Conservation (phyloP, 768 basidiomycete species). For the Pleurotus salmoneostramineus region DNA sequence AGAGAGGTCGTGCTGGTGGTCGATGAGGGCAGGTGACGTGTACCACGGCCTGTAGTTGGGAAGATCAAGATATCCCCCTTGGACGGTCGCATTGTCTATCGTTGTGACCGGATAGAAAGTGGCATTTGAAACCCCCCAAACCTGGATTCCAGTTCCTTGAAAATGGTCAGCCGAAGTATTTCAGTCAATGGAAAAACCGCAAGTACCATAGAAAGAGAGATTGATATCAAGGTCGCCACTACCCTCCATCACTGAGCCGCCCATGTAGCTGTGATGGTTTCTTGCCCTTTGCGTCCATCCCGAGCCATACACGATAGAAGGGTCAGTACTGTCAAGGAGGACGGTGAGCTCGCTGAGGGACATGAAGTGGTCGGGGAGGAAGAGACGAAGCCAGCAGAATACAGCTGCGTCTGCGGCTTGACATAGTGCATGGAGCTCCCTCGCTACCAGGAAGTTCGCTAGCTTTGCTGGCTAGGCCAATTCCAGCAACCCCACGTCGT, state of each 20-base stretch:
- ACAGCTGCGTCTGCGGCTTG: background rate
- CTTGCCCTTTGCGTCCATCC: slow-evolving; percentile 3
- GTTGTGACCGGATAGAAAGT: background rate
- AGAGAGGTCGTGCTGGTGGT: slow-evolving; percentile 1
- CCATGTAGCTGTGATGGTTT: background rate
- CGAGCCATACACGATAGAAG: slow-evolving; percentile 1
- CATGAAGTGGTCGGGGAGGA: slow-evolving; percentile 7
- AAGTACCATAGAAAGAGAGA: slow-evolving; percentile 4
- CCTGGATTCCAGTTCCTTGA: background rate
- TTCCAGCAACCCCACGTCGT: background rate
- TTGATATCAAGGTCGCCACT: background rate
- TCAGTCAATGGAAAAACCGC: background rate
- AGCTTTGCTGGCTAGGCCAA: background rate
- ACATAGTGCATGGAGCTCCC: slow-evolving; percentile 3
- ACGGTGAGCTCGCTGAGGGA: slow-evolving; percentile 4
- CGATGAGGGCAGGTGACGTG: slow-evolving; percentile 5
- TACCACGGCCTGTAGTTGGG: slow-evolving; percentile 7
- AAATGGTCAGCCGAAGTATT: background rate
- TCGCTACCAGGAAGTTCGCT: background rate
- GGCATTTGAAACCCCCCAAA: background rate
- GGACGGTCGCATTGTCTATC: slow-evolving; percentile 3
- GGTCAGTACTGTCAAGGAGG: slow-evolving; percentile 5
- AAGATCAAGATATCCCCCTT: slow-evolving; percentile 5
- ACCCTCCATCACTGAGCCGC: slow-evolving; percentile 7
- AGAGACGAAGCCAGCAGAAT: slow-evolving; percentile 1